Base-by-base conservation (phyloP, 768 basidiomycete genomes). In the Cystobasidium ongulense region DNA sequence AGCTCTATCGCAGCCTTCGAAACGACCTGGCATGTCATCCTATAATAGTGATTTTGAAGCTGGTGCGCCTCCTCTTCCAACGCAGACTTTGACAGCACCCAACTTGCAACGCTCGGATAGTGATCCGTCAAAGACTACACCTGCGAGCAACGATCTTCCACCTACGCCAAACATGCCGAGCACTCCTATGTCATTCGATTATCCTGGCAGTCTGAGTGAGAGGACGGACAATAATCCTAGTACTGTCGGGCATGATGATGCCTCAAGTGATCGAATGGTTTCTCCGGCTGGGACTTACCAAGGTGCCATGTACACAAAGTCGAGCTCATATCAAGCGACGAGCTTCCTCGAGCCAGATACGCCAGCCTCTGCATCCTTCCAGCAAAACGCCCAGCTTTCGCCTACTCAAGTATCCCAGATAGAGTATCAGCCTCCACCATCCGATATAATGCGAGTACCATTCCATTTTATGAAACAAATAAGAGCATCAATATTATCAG, bases 381-480 rank as follows among this genome's bases (percentile, higher is more conserved):
- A 61, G 25, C 57, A 38, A 8, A 15, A 33, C 23, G 4, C 46
- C 3, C 46, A 50, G 18, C 46, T n/a, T 50, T 50, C 46, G n/a
- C 46, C 46, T 50, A n/a, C 4, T 50, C 15, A 50, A 50, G 46
- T 11, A 8, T 8, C 46, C n/a, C 46, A 50, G n/a, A n/a, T 50
- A 21, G 68, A 61, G 10, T 71, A 57, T 39, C 36, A 39, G 15
- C 35, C 68, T 10, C 52, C 68, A 17, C 68, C 68, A 4, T 31
- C 5, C 35, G 54, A 61, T 54, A 23, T 88, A 27, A 83, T 90
- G 62, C 85, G 90, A 52, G 89, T 92, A 78, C 92, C 92, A 11
- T 95, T 93, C 79, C 89, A 92, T 80, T 86, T 95, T 86, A 93
- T 95, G 91, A 83, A 84, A 74, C 85, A 91, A 27, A 83, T 95